These are phyloP conservation scores for Papiliotrema fonsecae DNA, from an alignment of 1,284 basidiomycete genomes.

Conservation along the genomic window DNA sequence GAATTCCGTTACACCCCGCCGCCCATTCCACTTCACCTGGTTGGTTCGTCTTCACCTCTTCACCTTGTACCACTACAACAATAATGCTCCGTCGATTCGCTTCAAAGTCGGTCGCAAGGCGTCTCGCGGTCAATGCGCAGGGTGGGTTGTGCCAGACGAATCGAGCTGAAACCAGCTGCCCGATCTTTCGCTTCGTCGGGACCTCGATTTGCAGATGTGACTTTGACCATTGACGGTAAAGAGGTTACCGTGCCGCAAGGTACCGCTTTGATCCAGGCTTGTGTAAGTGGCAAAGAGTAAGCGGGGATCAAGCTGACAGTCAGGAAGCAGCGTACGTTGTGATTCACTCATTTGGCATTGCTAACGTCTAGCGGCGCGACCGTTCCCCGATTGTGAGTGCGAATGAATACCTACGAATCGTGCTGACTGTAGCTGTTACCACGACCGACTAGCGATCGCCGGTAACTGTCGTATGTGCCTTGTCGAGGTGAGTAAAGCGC, in stretches of 20 bases:
- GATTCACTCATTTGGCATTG: neutral
- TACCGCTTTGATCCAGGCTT: conserved; percentile 95
- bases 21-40: too few relatives aligned
- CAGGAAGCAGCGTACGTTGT: neutral
- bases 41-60: too few relatives aligned
- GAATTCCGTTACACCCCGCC: too few relatives aligned
- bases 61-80: too few relatives aligned
- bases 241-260: conserved; percentile 90
- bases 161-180: conserved; percentile 13
- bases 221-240: conserved; percentile 85
- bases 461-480: conserved; percentile 98
- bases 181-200: conserved; percentile 40
- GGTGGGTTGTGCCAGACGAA: neutral
- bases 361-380: conserved; percentile 23
- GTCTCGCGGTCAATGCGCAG: conserved; percentile 4
- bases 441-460: conserved; percentile 71
- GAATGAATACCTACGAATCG: neutral
- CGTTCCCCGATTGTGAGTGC: conserved; percentile 39
- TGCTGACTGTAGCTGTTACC: conserved; percentile 49
- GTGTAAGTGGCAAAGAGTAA: too few relatives aligned
- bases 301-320: conserved; percentile 38
- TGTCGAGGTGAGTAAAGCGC: conserved; percentile 65
- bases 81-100: conserved; percentile 9
- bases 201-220: conserved; percentile 67
- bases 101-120: conserved; percentile 4